Evolutionary conservation across 192 early-diverging fungal species (phyloP), one percentile per base, ranked within the genome.

Genomic region (Bifiguratus adelaidae): DNA sequence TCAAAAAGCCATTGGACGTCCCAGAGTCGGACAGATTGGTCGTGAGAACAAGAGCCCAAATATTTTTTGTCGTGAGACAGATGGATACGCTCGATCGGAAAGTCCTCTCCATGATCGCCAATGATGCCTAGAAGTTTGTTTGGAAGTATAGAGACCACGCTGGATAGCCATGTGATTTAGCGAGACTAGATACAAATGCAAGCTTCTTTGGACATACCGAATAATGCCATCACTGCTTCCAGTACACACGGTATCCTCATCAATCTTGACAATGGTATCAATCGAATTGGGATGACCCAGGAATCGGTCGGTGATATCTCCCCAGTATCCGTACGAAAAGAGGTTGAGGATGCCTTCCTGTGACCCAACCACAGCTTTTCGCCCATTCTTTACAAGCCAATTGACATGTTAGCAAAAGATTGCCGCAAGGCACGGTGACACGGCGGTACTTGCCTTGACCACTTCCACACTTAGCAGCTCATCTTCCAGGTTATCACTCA

Each of bases 401-500:
- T 42, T 23, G 26, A 29, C 16, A 19, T 22, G 40, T 19, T 30
- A 12, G 22, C 18, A 47, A 34, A 48, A 15, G 12, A 61, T 48
- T 13, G 12, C 24, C 19, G 11, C 7, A 0, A 5, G 26, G 4
- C 1, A 1, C 3, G 13, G 28, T 9, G 9, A 15, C n/a, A 2
- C 28, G 9, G 13, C 33, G 20, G 18, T 16, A 32, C 34, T 48
- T 50, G 82, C 80, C 50, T 80, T 77, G 7, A 91, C 75, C 37
- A 89, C 58, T 2, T 56, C 55, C 15, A 97, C 71, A 19, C 85
- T 95, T 34, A 99, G 58, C 29, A 97, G 72, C 55, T 97, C 96
- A 60, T 95, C 92, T 27, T 97, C 96, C 71, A 91, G 89, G 54
- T 92, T 85, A 22, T 84, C 96, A 4, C 90, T 96, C 52, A 89